Base-by-base conservation (phyloP, 169 alveolate genomes). In the Plasmodium gallinaceum region DNA sequence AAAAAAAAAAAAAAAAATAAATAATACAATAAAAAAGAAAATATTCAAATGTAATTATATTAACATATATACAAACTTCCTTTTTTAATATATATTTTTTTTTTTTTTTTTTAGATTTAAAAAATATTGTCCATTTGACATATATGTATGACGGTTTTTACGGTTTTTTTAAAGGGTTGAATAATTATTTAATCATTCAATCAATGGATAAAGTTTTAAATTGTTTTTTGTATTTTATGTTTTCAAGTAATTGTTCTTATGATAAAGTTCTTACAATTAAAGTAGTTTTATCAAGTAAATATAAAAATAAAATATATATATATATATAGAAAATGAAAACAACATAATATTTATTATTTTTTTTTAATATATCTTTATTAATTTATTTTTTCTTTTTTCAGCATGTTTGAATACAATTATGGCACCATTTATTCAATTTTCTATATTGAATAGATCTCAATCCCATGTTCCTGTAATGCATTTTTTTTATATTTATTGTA, bases 211-310 rank as follows among this genome's bases (percentile, higher is more conserved):
- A 80, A 61, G 24, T 80, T 7, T 61, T 80, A 16, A 80, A 80
- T 60, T 80, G 91, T 43, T 68, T 80, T 42, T 24, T 80, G 46
- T 80, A 80, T 51, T 39, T 32, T 52, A 45, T 46, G 43, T 80
- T 80, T 80, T 80, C 85, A 18, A 71, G 54, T 60, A 80, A 18
- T 45, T 80, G 91, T 16, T 68, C 91, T 8, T 80, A 66, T 48
- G 91, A 80, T 32, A 80, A 80, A 26, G 91, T 80, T 7, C 85
- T 80, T 60, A 80, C 91, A 22, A 80, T 80, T 54, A 80, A 69
- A 71, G 83, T 69, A 39, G 91, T 80, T 61, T 61, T 80, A 54
- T 80, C 91, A 54, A 80, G 91, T 80, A 9, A 45, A 75, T 39
- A 42, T 8, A 43, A 43, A 58, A 4, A 32, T 16, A 74, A 64